Base-by-base conservation (phyloP, 768 basidiomycete species). In the Calocybe cyanea region DNA sequence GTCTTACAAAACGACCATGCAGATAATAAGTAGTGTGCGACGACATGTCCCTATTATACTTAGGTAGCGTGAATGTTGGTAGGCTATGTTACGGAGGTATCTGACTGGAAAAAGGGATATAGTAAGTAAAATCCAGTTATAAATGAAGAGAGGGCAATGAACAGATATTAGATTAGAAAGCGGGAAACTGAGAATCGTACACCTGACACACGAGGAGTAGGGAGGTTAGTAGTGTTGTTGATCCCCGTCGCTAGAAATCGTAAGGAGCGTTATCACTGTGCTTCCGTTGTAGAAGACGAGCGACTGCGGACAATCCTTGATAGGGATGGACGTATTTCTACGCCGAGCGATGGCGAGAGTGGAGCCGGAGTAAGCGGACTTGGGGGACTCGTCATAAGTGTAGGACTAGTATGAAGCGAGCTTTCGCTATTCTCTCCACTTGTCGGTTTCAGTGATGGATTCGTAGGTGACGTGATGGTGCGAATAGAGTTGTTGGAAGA, bases 401-500 rank as follows among this genome's bases (percentile, higher is more conserved):
- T 38, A 35, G 48, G 32, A 25, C 48, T 47, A 8, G 40, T 34
- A 9, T 45, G 38, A 56, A 53, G 17, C 35, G 43, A 30, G 54
- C 46, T 31, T 48, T 54, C 42, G 48, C 46, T 28, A 11, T 48
- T 50, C 17, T 21, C 48, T 6, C 34, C 34, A 35, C 17, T n/a
- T 8, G 51, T 48, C 0, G 54, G 52, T 37, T 49, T 41, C 6
- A 54, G 43, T n/a, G 53, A 39, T 1, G 58, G 56, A n/a, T 57
- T 45, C 18, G 57, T 54, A 0, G 74, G 71, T 13, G 73, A 69
- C 4, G 72, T 56, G 25, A 70, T 41, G 46, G 62, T 67, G 51
- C 72, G 59, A 23, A 74, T 68, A 7, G 71, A 70, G 31, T 65
- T 64, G 34, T 63, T 62, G 1, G 74, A 71, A 1, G 76, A 72